Percentiles rank a stretch among this genome's conserved stretches.
These are phyloP conservation scores for Syzygium oleosum DNA, from an alignment of 345 rosid genomes.

Conservation along the genomic window DNA sequence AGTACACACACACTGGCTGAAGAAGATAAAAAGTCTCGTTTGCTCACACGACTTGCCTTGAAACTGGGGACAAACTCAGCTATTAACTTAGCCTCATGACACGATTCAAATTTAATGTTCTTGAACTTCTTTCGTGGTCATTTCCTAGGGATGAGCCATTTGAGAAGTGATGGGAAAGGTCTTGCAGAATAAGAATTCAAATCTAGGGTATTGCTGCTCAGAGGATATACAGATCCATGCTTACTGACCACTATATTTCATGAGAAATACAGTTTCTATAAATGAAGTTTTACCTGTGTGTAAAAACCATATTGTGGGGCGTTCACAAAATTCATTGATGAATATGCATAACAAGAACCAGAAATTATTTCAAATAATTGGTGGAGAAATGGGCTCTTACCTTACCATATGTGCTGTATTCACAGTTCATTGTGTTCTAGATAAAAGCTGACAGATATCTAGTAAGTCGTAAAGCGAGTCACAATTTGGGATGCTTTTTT, in stretches of 20 bases:
- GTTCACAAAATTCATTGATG: background rate
- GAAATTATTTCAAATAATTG: too few species aligned
- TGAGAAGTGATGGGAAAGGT: background rate
- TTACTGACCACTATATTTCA: background rate
- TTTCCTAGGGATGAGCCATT: background rate
- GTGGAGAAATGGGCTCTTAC: background rate
- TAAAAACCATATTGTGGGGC: too few species aligned
- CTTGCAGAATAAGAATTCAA: background rate
- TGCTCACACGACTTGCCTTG: background rate
- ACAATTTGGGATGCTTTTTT: conserved; percentile 6
- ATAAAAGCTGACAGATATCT: background rate
- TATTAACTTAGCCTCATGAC: background rate
- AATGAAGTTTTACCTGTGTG: background rate
- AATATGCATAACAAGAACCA: background rate
- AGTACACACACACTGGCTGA: background rate
- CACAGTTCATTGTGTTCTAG: background rate
- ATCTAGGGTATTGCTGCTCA: background rate
- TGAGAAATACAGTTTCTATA: background rate
- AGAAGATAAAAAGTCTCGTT: background rate
- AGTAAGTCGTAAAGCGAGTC: conserved; percentile 4
- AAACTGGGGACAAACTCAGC: background rate
- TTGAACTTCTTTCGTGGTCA: background rate
- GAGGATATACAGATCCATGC: background rate
- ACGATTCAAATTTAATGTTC: background rate
- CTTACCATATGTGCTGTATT: background rate